Percentiles rank a stretch among this genome's conserved stretches.
These are phyloP conservation scores for Pythium brachiatum DNA, from an alignment of 352 stramenopile genomes.

Conservation along the genomic window DNA sequence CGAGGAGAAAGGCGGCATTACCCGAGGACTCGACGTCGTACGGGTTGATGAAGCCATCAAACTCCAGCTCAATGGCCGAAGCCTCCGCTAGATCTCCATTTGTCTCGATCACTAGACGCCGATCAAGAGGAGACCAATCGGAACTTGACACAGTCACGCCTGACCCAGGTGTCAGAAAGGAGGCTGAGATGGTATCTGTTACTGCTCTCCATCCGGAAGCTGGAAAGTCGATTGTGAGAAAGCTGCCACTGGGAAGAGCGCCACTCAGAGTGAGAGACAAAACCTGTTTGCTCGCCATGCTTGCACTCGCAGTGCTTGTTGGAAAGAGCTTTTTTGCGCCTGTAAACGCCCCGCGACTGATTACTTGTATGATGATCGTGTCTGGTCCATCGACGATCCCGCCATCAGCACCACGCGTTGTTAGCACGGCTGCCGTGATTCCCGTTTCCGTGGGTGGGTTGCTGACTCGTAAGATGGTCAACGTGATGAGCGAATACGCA, in stretches of 20 bases:
- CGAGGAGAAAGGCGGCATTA: constrained; percentile 9
- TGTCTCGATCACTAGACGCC: constrained; percentile 37
- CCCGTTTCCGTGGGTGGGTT: constrained; percentile 59
- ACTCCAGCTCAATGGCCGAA: constrained; percentile 33
- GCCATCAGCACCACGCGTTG: constrained; percentile 34
- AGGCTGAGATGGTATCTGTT: constrained; percentile 14
- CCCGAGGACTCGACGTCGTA: constrained; percentile 29
- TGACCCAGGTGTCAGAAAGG: constrained; percentile 32
- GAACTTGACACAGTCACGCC: constrained; percentile 33
- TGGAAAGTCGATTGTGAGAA: constrained; percentile 36
- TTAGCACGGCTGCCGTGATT: constrained; percentile 39
- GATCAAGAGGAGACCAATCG: constrained; percentile 29
- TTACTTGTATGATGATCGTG: constrained; percentile 39
- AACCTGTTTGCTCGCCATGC: constrained; percentile 52
- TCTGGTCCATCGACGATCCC: constrained; percentile 48
- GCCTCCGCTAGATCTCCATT: constrained; percentile 37
- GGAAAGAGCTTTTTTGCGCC: constrained; percentile 40
- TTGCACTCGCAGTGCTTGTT: constrained; percentile 40
- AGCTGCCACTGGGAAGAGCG: constrained; percentile 48
- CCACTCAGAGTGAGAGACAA: constrained; percentile 44
- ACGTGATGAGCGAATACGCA: constrained; percentile 28
- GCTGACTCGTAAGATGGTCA: constrained; percentile 35
- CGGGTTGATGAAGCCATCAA: constrained; percentile 56
- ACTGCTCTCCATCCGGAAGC: constrained; percentile 39
- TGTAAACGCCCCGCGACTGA: constrained; percentile 33